Evolutionary conservation across 2,329 filamentous ascomycete genomes (phyloP).

Genomic region (Alternaria postmessia): DNA sequence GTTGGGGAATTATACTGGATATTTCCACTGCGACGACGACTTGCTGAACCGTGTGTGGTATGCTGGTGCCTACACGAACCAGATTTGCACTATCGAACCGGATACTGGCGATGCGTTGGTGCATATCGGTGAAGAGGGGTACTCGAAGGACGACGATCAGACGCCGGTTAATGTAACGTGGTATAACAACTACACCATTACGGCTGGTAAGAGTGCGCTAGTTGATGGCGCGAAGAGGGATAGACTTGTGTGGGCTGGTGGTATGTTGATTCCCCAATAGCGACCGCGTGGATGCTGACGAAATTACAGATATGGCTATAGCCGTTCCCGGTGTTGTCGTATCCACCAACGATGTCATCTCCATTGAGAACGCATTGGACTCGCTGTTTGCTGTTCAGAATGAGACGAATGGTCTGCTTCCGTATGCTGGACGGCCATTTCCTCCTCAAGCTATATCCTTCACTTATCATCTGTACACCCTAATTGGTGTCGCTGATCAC

Average conservation of each 20-base stretch:
- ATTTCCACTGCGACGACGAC: conserved; percentile 56
- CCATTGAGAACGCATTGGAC: conserved; percentile 60
- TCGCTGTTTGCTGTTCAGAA: conserved; percentile 59
- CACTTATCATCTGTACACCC: conserved; percentile 64
- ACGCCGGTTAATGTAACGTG: conserved; percentile 48
- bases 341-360: conserved; percentile 62
- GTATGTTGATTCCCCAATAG: conserved; percentile 15
- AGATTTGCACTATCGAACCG: conserved; percentile 52
- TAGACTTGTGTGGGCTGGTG: conserved; percentile 66
- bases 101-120: conserved; percentile 48
- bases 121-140: conserved; percentile 41
- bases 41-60: conserved; percentile 57
- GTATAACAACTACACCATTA: conserved; percentile 54
- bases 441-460: conserved; percentile 51
- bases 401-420: conserved; percentile 54
- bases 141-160: conserved; percentile 29
- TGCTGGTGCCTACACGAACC: conserved; percentile 52
- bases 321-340: conserved; percentile 63
- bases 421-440: conserved; percentile 61
- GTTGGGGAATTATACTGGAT: conserved; percentile 51
- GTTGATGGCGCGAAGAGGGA: conserved; percentile 68
- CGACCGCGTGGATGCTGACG: neutral
- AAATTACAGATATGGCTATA: conserved; percentile 62
- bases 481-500: conserved; percentile 57
- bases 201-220: conserved; percentile 49